Conservation (phyloP, 2,329 filamentous ascomycete genomes). For the Trichophyton simii region DNA sequence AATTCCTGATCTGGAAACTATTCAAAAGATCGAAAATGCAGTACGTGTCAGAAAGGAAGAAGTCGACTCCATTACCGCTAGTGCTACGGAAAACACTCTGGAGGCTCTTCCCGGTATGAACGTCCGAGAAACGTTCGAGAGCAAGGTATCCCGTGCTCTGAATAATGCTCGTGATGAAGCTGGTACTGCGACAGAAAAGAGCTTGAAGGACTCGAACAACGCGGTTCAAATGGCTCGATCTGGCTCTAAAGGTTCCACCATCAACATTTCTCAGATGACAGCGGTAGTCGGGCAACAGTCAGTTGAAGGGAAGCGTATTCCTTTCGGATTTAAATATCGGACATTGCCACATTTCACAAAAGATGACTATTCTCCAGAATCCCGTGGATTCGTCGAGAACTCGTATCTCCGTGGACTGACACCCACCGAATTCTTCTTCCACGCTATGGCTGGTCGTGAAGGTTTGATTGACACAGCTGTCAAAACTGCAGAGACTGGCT, state of each 20-base stretch:
- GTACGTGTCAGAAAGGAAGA: slow-evolving; percentile 72
- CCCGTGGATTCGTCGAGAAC: slow-evolving; percentile 95
- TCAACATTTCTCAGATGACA: slow-evolving; percentile 99
- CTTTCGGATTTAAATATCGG: slow-evolving; percentile 97
- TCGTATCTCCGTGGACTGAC: slow-evolving; percentile 94
- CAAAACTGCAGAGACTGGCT: slow-evolving; percentile 97
- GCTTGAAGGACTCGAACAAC: slow-evolving; percentile 91
- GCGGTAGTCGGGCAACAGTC: slow-evolving; percentile 96
- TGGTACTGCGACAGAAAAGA: slow-evolving; percentile 81
- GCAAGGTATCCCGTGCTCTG: slow-evolving; percentile 83
- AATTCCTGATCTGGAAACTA: slow-evolving; percentile 76
- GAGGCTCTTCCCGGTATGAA: slow-evolving; percentile 98
- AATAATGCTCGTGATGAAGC: slow-evolving; percentile 95
- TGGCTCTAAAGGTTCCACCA: slow-evolving; percentile 95
- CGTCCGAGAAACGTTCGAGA: slow-evolving; percentile 94
- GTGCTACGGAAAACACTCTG: slow-evolving; percentile 73
- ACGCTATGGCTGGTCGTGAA: slow-evolving; percentile 99
- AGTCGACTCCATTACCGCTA: slow-evolving; percentile 60
- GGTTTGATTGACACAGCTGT: slow-evolving; percentile 99
- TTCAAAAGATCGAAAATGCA: slow-evolving; percentile 68
- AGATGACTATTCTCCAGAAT: slow-evolving; percentile 95
- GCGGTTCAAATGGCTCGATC: slow-evolving; percentile 92
- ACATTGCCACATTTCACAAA: slow-evolving; percentile 97
- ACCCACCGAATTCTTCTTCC: slow-evolving; percentile 96
- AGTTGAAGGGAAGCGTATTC: slow-evolving; percentile 96